A percentile compares a stretch with the other conserved stretches of the same genome.
Evolutionary conservation across 306 rosid species (phyloP).

Genomic region (apple (Malus domestica)): ASM211411v1 NC_041794.1:35075501-35076000

Average conservation of each 20-base stretch:
- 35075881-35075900: no score
- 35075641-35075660: neutral
- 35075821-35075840: neutral
- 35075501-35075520: no score
- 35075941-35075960: neutral
- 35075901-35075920: no score
- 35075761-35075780: neutral
- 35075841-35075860: neutral
- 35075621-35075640: neutral
- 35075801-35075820: neutral
- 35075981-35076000: neutral
- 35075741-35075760: neutral
- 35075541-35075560: no score
- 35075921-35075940: neutral
- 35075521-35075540: no score
- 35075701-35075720: conserved; percentile 17
- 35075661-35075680: conserved; percentile 20
- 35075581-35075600: no score
- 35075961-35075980: neutral
- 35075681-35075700: conserved; percentile 38
- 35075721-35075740: neutral
- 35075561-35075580: no score
- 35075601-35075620: neutral
- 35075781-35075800: neutral
- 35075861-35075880: neutral